Base-by-base conservation (phyloP, 169 alveolate species). In the Eimeria sp. region DNA sequence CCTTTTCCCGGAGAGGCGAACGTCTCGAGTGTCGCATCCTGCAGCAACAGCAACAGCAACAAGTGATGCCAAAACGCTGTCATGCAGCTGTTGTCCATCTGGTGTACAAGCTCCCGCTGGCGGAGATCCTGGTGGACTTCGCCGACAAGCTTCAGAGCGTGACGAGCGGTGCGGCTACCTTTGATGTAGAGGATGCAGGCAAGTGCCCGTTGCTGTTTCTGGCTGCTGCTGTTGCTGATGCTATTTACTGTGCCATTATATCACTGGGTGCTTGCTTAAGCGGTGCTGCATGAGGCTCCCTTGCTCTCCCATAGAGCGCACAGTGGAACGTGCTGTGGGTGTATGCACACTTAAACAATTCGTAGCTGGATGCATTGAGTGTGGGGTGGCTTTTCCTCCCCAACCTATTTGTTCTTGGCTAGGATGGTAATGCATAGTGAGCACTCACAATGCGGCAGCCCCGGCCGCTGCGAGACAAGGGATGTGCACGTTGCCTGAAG, bases 71-170 rank as follows among this genome's bases (percentile, higher is more conserved):
- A 51, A 83, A 75, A 76, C 70, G 27, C 67, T 61, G 16, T 22
- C 20, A 58, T 9, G 40, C 40, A 70, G 47, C 82, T 43, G 58
- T 86, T 54, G 95, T 98, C 16, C 98, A 97, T 67, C 73, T 98
- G 51, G 96, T 96, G 87, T 99, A 97, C 97, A 97, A 95, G 18
- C 97, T 99, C 89, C 99, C 99, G 20, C 96, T 99, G 47, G 90
- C 98, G 20, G 99, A 99, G 95, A 97, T 99, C 76, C 97, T 99
- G 27, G 98, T 98, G 63, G 99, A 99, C 95, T 99, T 99, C 95
- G 98, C 98, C 89, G 99, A 98, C 97, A 96, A 97, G 95, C 97
- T 99, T 22, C 99, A 99, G 95, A 98, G 99, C 27, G 88, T 95
- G 30, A 98, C 99, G 54, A 97, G 97, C 95, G 99, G 99, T 27